phyloP scores from a whole-genome alignment of 2,329 filamentous ascomycete genomes.

The Tricladium varicosporioides region DNA sequence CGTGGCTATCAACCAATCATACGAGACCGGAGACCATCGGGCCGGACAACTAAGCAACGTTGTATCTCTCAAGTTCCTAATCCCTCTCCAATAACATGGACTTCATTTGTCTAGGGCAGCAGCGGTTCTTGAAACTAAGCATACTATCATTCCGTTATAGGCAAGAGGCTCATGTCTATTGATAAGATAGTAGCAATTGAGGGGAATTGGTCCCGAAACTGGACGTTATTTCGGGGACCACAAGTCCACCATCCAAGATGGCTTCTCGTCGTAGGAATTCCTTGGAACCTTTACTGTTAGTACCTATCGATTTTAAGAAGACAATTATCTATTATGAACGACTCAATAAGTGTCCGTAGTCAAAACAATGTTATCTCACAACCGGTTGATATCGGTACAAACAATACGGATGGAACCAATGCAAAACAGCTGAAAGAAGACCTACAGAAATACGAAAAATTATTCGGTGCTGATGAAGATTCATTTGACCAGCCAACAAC shows the following conservation, averaged over 20 bases:
- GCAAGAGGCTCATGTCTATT: neutral
- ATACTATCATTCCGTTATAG: neutral
- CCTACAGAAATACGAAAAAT: slow-evolving; percentile 33
- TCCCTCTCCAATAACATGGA: neutral
- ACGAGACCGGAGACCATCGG: neutral
- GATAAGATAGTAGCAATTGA: neutral
- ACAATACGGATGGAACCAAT: slow-evolving; percentile 12
- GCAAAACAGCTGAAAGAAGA: slow-evolving; percentile 21
- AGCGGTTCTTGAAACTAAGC: neutral
- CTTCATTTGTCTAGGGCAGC: slow-evolving; percentile 8
- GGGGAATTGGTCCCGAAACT: neutral
- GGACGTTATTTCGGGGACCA: neutral
- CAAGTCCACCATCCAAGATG: neutral
- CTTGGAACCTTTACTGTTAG: neutral
- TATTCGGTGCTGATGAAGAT: slow-evolving; percentile 38
- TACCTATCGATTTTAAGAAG: neutral
- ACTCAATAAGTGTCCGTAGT: slow-evolving; percentile 6
- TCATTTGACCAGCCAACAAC: slow-evolving; percentile 39
- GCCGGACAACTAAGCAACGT: slow-evolving; percentile 11
- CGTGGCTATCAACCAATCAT: neutral
- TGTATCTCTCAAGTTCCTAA: neutral
- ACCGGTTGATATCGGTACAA: neutral
- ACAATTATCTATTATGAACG: slow-evolving; percentile 8
- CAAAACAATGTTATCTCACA: slow-evolving; percentile 8
- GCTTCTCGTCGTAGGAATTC: neutral